Conservation (phyloP, 352 stramenopile species). For the Phytophthora rubi region DNA sequence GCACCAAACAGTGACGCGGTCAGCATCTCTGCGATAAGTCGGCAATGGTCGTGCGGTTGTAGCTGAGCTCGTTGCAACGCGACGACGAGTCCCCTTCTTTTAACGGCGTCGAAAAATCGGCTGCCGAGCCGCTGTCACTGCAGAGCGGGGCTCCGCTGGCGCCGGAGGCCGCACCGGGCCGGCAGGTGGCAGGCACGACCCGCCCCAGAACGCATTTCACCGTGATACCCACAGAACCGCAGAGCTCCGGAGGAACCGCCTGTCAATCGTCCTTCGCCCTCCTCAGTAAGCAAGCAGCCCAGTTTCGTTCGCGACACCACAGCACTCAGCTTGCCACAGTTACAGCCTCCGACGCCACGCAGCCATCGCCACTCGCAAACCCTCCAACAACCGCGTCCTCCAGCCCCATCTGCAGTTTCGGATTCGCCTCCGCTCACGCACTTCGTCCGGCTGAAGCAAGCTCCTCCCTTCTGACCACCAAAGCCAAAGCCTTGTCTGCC, state of each 20-base stretch:
- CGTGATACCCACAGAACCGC: constrained; percentile 5
- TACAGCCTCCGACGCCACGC: constrained; percentile 11
- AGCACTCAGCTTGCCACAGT: constrained; percentile 12
- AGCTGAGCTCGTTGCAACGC: background rate
- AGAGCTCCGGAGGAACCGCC: constrained; percentile 6
- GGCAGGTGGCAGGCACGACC: background rate
- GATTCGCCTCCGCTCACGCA: constrained; percentile 22
- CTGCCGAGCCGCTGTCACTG: constrained; percentile 17
- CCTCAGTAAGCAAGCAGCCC: too few relatives aligned
- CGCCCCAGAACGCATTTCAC: constrained; percentile 26
- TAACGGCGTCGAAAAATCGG: constrained; percentile 24
- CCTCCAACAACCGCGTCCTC: background rate
- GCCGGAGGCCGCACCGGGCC: background rate
- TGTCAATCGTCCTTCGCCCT: background rate
- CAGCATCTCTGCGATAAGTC: constrained; percentile 23
- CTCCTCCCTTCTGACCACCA: constrained; percentile 12
- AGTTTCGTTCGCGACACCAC: constrained; percentile 35
- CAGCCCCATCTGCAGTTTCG: constrained; percentile 37
- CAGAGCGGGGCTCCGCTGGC: background rate
- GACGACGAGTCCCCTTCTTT: constrained; percentile 10
- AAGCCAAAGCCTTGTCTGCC: constrained; percentile 20
- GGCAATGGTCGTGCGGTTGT: constrained; percentile 10
- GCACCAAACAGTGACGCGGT: background rate
- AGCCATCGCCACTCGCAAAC: background rate
- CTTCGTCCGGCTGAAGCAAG: background rate